Base-by-base conservation (phyloP, 2,329 filamentous ascomycete species). In the Fusarium agapanthi region DNA sequence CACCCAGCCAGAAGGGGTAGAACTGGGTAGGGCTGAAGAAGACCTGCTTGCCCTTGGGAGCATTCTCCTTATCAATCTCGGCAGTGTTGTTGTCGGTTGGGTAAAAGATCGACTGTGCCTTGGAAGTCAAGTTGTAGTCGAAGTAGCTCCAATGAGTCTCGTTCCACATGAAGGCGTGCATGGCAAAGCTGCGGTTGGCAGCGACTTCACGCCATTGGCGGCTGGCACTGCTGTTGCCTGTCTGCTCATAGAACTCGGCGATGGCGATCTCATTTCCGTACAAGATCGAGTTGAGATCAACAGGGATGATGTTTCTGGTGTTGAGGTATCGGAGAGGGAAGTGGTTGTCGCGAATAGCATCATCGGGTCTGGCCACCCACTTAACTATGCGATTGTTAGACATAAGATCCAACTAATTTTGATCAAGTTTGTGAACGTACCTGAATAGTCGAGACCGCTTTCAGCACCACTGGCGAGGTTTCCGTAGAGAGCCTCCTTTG, bases 1-100 rank as follows among this genome's bases (percentile, higher is more conserved):
- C 89, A 26, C 90, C 90, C 4, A 88, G 88, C 90, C 90, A 92
- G 84, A 92, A 92, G 5, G 91, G 91, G 77, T 90, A 92, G 79
- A 90, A 88, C 77, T 92, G 90, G 1, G 86, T 86, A 14, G 88
- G 79, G 65, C 87, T 81, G 77, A 92, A 91, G 65, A 87, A 76
- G 28, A 91, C 82, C 77, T 92, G 88, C 43, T 87, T 79, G 44
- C 87, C 89, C 3, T 83, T 75, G 7, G 89, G 89, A 1, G 88
- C 88, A 16, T 80, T 81, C 14, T 70, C 67, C n/a, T 65, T 77
- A 16, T 81, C 81, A 10, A 75, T 68, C 7, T 66, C 37, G 9
- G 68, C 63, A 5, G 80, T 75, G 69, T 88, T 85, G 7, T 80
- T 75, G 70, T 90, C 88, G 14, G 79, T 78, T 4, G 86, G 84